Evolutionary conservation across 108 stramenopile species (phyloP).

Genomic region (Pinguiococcus pyrenoidosus): DNA sequence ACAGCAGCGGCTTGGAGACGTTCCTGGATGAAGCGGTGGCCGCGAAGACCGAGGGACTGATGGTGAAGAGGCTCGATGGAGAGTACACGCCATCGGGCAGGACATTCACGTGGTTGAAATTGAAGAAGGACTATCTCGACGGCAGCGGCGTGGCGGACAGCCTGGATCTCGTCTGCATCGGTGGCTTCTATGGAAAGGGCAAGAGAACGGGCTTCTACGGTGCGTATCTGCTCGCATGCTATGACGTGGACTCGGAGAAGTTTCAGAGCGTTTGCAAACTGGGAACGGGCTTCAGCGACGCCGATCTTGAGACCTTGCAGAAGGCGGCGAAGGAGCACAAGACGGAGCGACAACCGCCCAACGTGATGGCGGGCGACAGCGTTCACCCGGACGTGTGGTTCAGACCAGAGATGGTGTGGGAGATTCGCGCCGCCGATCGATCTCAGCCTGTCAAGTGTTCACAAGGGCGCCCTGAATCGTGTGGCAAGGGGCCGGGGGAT

Average conservation of each 20-base stretch:
- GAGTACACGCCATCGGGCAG: conserved; percentile 86
- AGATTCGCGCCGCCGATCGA: conserved; percentile 94
- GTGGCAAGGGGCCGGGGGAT: too few relatives aligned
- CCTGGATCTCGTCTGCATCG: conserved; percentile 94
- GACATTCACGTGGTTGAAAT: conserved; percentile 97
- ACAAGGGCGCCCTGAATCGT: too few relatives aligned
- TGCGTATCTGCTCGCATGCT: conserved; percentile 94
- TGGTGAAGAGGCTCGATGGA: conserved; percentile 96
- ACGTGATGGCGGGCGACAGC: conserved; percentile 64
- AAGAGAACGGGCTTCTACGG: conserved; percentile 53
- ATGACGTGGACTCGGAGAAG: conserved; percentile 84
- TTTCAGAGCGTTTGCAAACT: conserved; percentile 97
- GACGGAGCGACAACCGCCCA: background rate
- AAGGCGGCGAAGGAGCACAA: conserved; percentile 47
- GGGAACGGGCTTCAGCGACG: conserved; percentile 98
- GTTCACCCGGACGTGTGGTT: conserved; percentile 94
- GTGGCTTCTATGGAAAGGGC: conserved; percentile 81
- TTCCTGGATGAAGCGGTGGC: conserved; percentile 84
- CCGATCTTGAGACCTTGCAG: conserved; percentile 9
- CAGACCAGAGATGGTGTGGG: conserved; percentile 88
- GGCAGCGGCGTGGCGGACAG: conserved; percentile 72
- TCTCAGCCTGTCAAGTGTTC: too few relatives aligned
- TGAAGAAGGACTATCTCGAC: conserved; percentile 99
- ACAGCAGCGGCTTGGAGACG: conserved; percentile 55
- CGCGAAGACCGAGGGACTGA: conserved; percentile 94